Evolutionary conservation across 805 yeast species (phyloP), one percentile per base, ranked within the genome.

Genomic region (Myxozyma neglecta): DNA sequence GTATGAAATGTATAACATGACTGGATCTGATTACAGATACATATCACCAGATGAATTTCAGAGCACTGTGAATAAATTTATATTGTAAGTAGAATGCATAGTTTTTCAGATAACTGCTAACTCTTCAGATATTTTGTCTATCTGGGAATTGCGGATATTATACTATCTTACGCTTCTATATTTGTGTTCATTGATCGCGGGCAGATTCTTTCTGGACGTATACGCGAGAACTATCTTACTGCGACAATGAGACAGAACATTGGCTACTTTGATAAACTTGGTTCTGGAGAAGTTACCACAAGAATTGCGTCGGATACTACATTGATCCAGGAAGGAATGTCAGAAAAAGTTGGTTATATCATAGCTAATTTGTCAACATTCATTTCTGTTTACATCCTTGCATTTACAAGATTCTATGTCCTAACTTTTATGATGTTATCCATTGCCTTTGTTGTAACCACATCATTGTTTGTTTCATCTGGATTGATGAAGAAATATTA

Each of bases 301-400:
- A 73, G 80, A 10, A 76, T 77, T 67, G 73, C 79, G 44, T 70
- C 74, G 29, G 80, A 76, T 50, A 76, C 80, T n/a, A 70, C 72
- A 24, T 59, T 71, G 43, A 73, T 77, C 50, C 80, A 77, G 59
- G 80, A 75, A 48, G 80, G 78, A 39, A 76, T 77, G 63, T 72
- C 77, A 37, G 79, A 77, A 64, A 77, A 77, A 59, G 71, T 74
- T 3, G 77, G 78, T 14, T 69, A 71, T 44, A 74, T 76, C 32
- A 65, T 74, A 18, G 70, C 71, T 50, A 78, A 77, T 35, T 39
- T 75, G 8, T 72, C 79, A 13, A 73, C 77, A 1, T 77, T 77
- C 63, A 65, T 75, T 32, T 64, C 79, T 18, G 76, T 79, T 8
- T 65, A 77, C 18, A 71, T 72, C 4, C 73, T 77, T 56, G 73